Conservation (phyloP, 1,284 basidiomycete species). For the Rhodotorula sp. region DNA sequence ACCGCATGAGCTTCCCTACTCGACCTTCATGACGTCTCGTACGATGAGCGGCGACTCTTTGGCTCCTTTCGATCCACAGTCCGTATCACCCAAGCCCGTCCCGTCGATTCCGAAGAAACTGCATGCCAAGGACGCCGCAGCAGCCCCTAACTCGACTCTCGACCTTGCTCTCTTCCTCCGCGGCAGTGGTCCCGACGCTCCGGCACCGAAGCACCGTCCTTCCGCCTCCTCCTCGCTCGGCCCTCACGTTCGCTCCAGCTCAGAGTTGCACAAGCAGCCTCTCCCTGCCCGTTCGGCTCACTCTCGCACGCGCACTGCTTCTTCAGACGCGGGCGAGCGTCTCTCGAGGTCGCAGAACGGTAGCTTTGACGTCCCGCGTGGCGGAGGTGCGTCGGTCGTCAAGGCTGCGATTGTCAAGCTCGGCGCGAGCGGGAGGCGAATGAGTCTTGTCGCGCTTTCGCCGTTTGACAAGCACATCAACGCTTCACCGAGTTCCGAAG, state of each 20-base stretch:
- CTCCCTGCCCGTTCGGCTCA: background rate
- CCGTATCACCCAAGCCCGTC: background rate
- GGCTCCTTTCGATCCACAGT: background rate
- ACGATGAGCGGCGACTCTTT: background rate
- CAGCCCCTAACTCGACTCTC: background rate
- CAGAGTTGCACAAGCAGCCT: background rate
- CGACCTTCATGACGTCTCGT: no score
- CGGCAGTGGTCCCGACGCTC: background rate
- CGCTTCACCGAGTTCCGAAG: background rate
- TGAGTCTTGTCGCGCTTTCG: background rate
- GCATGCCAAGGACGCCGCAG: slow-evolving; percentile 1
- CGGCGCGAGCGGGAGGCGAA: background rate
- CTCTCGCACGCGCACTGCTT: background rate
- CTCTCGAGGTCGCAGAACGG: background rate
- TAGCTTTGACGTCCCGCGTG: background rate
- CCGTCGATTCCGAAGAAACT: background rate
- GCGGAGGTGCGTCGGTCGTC: background rate
- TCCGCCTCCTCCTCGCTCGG: background rate
- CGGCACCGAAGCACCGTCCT: background rate
- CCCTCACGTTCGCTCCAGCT: background rate
- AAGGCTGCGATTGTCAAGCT: slow-evolving; percentile 22
- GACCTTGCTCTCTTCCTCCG: slow-evolving; percentile 23
- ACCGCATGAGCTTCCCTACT: background rate
- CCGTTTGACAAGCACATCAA: background rate
- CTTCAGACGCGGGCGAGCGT: background rate